Percentiles rank a stretch among this genome's conserved stretches.
phyloP scores from a whole-genome alignment of 768 basidiomycete species.

The Phallus indusiatus region DNA sequence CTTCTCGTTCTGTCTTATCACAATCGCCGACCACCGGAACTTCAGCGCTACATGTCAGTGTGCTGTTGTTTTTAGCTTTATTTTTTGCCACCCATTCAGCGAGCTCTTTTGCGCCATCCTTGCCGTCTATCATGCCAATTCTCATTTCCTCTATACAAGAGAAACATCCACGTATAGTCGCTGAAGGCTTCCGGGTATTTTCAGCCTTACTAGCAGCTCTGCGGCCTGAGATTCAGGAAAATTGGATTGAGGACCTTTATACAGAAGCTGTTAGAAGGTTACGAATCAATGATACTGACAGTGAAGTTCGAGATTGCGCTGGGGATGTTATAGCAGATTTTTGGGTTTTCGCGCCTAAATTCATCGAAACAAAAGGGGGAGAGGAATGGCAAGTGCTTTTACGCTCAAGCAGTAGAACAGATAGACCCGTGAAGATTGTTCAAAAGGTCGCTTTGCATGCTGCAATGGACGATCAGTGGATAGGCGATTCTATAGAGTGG shows the following conservation, averaged over 20 bases:
- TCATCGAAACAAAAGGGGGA: constrained; percentile 49
- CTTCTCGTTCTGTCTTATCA: constrained; percentile 53
- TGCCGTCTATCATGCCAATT: constrained; percentile 63
- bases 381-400: constrained; percentile 80
- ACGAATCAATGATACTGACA: constrained; percentile 76
- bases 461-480: constrained; percentile 66
- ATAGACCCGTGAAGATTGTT: constrained; percentile 73
- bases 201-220: constrained; percentile 71
- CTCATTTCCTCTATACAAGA: constrained; percentile 70
- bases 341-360: constrained; percentile 78
- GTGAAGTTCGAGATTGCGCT: constrained; percentile 77
- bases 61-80: constrained; percentile 74
- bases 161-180: constrained; percentile 80
- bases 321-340: constrained; percentile 80
- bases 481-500: constrained; percentile 72
- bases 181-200: constrained; percentile 82
- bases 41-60: constrained; percentile 73
- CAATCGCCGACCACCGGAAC: constrained; percentile 67
- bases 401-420: constrained; percentile 57
- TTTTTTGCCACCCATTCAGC: constrained; percentile 74
- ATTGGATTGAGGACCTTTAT: constrained; percentile 70
- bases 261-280: constrained; percentile 62
- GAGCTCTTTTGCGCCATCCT: constrained; percentile 44
- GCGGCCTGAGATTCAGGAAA: constrained; percentile 53
- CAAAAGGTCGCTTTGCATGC: constrained; percentile 75